Base-by-base conservation (phyloP, 208 protist species). In the Wallacemonas sp. region DNA sequence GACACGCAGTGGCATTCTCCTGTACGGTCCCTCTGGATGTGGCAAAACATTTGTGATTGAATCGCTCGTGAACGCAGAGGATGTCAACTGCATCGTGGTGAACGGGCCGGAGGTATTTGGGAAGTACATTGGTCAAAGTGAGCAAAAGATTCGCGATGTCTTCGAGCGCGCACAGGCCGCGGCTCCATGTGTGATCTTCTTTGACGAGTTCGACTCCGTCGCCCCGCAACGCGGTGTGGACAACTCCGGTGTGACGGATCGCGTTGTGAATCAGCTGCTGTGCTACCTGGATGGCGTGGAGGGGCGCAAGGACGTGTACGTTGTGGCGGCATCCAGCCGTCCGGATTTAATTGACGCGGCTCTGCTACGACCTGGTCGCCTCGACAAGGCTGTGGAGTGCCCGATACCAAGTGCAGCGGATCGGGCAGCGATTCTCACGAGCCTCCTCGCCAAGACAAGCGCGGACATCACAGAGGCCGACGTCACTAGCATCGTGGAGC, bases 391-490 rank as follows among this genome's bases (percentile, higher is more conserved):
- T 6, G 72, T 97, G 9, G 70, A 84, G 36, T 97, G 93, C 69
- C 77, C 84, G 8, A 81, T 98, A 33, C 95, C 96, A 12, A 78
- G 73, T n/a, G 31, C 73, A 21, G 62, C 75, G 19, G 93, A 98
- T 42, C 76, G 95, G 42, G 44, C 86, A 27, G 86, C 99, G 65
- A 98, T 99, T 62, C 84, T 99, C 22, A 80, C 79, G 47, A 99
- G 98, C 73, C 98, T 99, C 82, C 99, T 99, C 15, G 96, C 97
- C 59, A 99, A 99, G 74, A 98, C 99, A 92, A 98, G 99, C 72
- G 79, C 99, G 2, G 75, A 78, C 19, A 49, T 92, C n/a, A 67
- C 69, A 19, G 75, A 70, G 26, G 68, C 69, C 9, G 77, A 87
- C 53, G 62, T 93, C 47, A 69, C 62, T 33, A 54, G 68, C 24